phyloP scores from a whole-genome alignment of 2,329 filamentous ascomycete species.

The Blumeriella jaapii region DNA sequence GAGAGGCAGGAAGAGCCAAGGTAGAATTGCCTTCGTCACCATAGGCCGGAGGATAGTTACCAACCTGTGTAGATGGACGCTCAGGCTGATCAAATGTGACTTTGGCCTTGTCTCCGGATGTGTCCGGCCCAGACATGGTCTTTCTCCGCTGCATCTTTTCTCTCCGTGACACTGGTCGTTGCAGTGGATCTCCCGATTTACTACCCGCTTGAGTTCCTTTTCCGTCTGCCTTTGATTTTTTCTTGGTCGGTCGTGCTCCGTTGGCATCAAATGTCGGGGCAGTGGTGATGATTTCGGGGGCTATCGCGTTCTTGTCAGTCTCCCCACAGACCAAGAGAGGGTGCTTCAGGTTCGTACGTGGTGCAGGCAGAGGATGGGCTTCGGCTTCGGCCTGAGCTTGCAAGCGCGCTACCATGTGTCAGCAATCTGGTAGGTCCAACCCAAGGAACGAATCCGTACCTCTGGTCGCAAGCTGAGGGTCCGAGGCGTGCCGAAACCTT shows the following conservation, averaged over 20 bases:
- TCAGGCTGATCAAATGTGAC: conserved; percentile 53
- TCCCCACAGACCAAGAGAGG: no score
- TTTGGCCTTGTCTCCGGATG: conserved; percentile 29
- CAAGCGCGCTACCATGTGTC: conserved; percentile 43
- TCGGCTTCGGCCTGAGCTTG: conserved; percentile 41
- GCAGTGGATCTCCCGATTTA: conserved; percentile 10
- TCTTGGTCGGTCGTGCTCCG: conserved; percentile 38
- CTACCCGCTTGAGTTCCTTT: conserved; percentile 10
- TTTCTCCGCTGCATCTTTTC: conserved; percentile 34
- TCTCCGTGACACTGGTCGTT: conserved; percentile 16
- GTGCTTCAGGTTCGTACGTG: no score
- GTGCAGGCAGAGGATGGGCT: conserved; percentile 42
- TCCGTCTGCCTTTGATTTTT: conserved; percentile 32
- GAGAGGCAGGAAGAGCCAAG: conserved; percentile 50
- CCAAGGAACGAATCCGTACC: conserved; percentile 6
- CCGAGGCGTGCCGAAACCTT: conserved; percentile 83
- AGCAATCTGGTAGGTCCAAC: conserved; percentile 3
- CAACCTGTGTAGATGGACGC: conserved; percentile 34
- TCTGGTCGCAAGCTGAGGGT: conserved; percentile 71
- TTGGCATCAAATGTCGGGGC: conserved; percentile 63
- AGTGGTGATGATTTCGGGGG: conserved; percentile 77
- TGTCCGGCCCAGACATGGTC: conserved; percentile 27
- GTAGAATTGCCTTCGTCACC: conserved; percentile 49
- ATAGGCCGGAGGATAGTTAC: conserved; percentile 42
- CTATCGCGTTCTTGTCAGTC: conserved; percentile 27